phyloP scores from a whole-genome alignment of 2,329 filamentous ascomycete genomes.

The Trichoderma sp. region DNA sequence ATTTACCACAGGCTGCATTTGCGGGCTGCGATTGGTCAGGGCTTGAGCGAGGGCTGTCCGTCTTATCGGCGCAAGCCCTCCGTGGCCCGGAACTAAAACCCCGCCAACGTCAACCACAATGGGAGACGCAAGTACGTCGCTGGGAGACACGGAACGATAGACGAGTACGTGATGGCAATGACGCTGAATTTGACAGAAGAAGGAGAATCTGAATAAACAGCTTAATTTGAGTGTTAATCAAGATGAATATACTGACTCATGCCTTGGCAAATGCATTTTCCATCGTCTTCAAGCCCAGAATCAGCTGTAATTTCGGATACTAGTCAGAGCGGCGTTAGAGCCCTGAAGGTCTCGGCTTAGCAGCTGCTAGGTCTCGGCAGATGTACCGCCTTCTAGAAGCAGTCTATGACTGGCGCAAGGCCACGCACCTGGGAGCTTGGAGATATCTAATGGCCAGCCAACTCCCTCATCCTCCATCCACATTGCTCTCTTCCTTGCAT shows the following conservation, averaged over 20 bases:
- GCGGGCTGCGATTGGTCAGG: constrained; percentile 37
- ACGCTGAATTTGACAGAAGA: neutral
- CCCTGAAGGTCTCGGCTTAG: neutral
- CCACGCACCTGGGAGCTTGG: constrained; percentile 8
- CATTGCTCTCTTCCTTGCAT: neutral
- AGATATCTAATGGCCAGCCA: constrained; percentile 14
- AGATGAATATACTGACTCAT: neutral
- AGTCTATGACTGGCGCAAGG: neutral
- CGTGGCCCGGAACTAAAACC: constrained; percentile 24
- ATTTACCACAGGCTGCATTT: constrained; percentile 35
- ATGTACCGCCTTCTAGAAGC: constrained; percentile 7
- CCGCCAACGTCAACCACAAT: constrained; percentile 25
- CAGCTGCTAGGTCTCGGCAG: neutral
- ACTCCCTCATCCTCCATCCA: neutral
- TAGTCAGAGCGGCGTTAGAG: neutral
- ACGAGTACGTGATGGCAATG: neutral
- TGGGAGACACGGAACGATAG: neutral
- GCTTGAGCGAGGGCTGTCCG: constrained; percentile 24
- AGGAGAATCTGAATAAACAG: neutral
- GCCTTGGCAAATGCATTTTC: fast-evolving
- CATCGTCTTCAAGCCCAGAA: neutral
- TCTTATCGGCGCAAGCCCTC: constrained; percentile 28
- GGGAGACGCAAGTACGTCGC: neutral
- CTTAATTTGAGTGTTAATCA: neutral
- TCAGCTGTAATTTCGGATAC: neutral